Percentiles rank a stretch among this genome's conserved stretches.
Evolutionary conservation across 306 rosid genomes (phyloP).

Genomic region (Begonia peltatifolia): DNA sequence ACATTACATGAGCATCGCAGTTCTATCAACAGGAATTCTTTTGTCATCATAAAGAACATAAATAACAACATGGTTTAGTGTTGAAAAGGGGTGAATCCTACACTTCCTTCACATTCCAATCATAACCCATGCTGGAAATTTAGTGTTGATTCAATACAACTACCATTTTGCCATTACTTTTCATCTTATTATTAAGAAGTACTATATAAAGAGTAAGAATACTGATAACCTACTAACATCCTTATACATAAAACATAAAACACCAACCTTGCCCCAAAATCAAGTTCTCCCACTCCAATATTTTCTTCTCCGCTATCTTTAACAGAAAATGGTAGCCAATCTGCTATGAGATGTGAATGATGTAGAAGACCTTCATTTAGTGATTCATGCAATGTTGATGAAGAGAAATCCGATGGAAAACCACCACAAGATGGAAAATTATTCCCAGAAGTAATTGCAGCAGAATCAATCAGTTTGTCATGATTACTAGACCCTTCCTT

Average conservation of each 20-base stretch:
- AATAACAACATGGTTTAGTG: too few relatives aligned
- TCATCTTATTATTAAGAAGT: too few relatives aligned
- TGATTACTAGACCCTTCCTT: slow-evolving; percentile 23
- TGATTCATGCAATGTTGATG: slow-evolving; percentile 25
- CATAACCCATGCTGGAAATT: too few relatives aligned
- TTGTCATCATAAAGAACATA: too few relatives aligned
- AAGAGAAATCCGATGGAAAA: slow-evolving; percentile 18
- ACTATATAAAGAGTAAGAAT: too few relatives aligned
- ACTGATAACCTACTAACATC: not conserved
- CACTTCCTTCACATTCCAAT: too few relatives aligned
- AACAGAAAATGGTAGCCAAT: slow-evolving; percentile 62
- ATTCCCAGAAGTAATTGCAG: slow-evolving; percentile 15
- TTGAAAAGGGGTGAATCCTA: too few relatives aligned
- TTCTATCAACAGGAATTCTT: too few relatives aligned
- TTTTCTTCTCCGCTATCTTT: slow-evolving; percentile 22
- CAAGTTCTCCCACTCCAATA: slow-evolving; percentile 42
- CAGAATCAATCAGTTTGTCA: slow-evolving; percentile 24
- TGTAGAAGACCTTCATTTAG: slow-evolving; percentile 37
- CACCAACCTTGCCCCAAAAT: slow-evolving; percentile 87
- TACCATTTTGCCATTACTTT: too few relatives aligned
- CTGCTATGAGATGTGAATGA: slow-evolving; percentile 54
- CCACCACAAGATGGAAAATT: slow-evolving; percentile 21
- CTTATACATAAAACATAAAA: slow-evolving; percentile 6
- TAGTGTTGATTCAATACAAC: too few relatives aligned
- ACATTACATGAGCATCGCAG: too few relatives aligned